Base-by-base conservation (phyloP, 805 yeast species). In the Wickerhamiella alocasiicola region DNA sequence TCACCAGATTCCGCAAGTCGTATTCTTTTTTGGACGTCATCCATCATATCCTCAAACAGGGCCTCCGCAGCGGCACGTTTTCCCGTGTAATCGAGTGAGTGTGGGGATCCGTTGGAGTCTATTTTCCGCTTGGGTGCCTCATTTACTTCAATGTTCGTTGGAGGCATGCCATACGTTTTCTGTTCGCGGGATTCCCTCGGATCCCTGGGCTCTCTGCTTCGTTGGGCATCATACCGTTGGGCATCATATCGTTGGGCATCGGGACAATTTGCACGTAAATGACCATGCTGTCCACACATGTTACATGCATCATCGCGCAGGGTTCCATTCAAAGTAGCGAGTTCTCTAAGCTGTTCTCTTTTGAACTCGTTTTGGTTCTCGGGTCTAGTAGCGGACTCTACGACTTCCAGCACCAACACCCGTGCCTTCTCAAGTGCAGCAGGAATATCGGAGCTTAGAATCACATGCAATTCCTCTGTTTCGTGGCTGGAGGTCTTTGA, bases 271-370 rank as follows among this genome's bases (percentile, higher is more conserved):
- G 66, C 70, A 48, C 71, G 65, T 41, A 69, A 67, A 52, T 80
- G 85, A 1, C 85, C 87, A 36, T 64, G 59, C 29, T 74, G 66
- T 4, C 83, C 82, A 62, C 88, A 81, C 33, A 63, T 63, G 12
- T 70, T 64, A 56, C 88, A 80, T 1, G 74, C 69, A 44, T 79
- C 88, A 52, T 82, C 94, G 41, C 97, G 71, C 35, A 85, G 66
- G 0, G 98, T 91, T 60, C 99, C 99, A 62, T 91, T 93, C 42
- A 91, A 66, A 18, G 82, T 79, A 0, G 99, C 99, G 51, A 91
- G 68, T 54, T 88, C 95, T 48, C 95, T 71, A 45, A 91, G 67
- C 59, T 91, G 99, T 32, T 79, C 83, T 44, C 96, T 68, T 54
- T 91, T 91, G 56, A 82, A 68, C 47, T 84, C 94, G 59, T 88